Evolutionary conservation across 75 land plant species (phyloP).

Genomic region (Sequoiadendron giganteum): DNA sequence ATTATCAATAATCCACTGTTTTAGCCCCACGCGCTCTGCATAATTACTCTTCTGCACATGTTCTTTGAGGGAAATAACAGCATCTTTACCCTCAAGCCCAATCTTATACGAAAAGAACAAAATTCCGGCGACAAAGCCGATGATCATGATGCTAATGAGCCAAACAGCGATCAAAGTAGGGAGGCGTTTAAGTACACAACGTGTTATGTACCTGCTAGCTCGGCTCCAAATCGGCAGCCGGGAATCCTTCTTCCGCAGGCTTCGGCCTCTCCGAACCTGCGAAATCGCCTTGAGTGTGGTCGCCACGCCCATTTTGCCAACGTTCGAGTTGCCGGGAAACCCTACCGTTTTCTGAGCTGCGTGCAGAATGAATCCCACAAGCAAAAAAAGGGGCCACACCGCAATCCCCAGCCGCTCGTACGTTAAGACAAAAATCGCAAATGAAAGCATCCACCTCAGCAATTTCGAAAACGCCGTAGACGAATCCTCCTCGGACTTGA

Average conservation of each 20-base stretch:
- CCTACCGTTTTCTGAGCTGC: slow-evolving; percentile 2
- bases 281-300: slow-evolving; percentile 29
- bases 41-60: slow-evolving; percentile 75
- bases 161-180: slow-evolving; percentile 61
- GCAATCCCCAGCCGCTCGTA: slow-evolving; percentile 53
- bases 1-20: slow-evolving; percentile 82
- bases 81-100: slow-evolving; percentile 85
- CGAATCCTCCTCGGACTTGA: background rate
- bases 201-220: slow-evolving; percentile 31
- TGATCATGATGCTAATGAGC: slow-evolving; percentile 59
- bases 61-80: slow-evolving; percentile 62
- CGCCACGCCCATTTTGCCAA: slow-evolving; percentile 17
- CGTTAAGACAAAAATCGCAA: slow-evolving; percentile 50
- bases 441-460: slow-evolving; percentile 72
- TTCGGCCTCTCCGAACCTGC: slow-evolving; percentile 14
- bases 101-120: slow-evolving; percentile 89
- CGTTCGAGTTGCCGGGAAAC: background rate
- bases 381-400: slow-evolving; percentile 23
- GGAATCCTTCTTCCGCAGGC: background rate
- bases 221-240: slow-evolving; percentile 13
- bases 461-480: slow-evolving; percentile 48
- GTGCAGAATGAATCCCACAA: slow-evolving; percentile 23
- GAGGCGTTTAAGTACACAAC: slow-evolving; percentile 37
- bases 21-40: slow-evolving; percentile 69
- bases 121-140: slow-evolving; percentile 53